Evolutionary conservation across 495 filamentous ascomycete species (phyloP), one percentile per base, ranked within the genome.

Genomic region (Neurospora discreta): DNA sequence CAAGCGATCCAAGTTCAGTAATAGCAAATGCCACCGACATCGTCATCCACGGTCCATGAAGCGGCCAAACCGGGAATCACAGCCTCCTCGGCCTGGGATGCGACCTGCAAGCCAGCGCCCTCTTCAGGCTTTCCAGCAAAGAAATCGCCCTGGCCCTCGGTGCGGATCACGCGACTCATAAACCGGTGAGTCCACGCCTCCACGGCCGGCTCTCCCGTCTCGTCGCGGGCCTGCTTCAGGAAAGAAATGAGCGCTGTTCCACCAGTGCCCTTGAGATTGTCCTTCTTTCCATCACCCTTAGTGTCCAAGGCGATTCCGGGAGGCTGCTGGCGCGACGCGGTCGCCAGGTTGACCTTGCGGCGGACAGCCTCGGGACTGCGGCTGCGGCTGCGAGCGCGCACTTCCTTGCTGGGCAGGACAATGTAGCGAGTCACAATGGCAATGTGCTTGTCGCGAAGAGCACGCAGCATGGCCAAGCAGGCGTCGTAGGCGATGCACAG

Each of bases 351-450:
- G 67, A 89, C 77, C 67, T 83, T 83, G 58, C 83, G 80, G 8
- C 77, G 80, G 46, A 76, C 76, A 71, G 75, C 78, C 77, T 82
- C 78, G 74, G 80, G 86, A 73, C 78, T 84, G 74, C 80, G 82
- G 68, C 76, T 84, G 73, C 82, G 81, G 74, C 80, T 83, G 70
- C 83, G 83, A 0, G 81, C 84, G 70, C 81, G 79, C n/a, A 80
- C 80, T 75, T 86, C 85, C 41, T 83, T 81, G 36, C 84, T 84
- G 39, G 87, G 90, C 70, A 97, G 77, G 73, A 98, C 90, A 79
- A 99, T 97, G 81, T 98, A 99, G 11, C 96, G 93, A 13, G 93
- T 93, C 3, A 98, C 95, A 75, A 99, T 94, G 78, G 93, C 92
- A 75, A 98, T 95, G 77, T 99, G 95, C 80, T 95, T 97, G 79